Base-by-base conservation (phyloP, 1,284 basidiomycete genomes). In the Stygiomarasmius scandens region DNA sequence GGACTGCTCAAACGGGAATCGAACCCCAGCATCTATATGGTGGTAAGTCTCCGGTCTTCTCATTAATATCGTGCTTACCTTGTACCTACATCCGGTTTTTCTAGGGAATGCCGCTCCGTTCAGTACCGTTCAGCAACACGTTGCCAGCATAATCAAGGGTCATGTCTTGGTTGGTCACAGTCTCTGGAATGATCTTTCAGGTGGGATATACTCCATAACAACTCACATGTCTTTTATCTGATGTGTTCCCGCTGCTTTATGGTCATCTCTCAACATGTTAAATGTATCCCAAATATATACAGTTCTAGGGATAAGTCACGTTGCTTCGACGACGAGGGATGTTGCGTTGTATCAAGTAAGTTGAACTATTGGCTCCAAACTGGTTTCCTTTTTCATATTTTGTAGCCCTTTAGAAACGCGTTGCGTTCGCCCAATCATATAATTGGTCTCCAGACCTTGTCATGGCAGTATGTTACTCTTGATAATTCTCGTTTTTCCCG, bases 261-360 rank as follows among this genome's bases (percentile, higher is more conserved):
- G n/a, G n/a, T n/a, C n/a, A n/a, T n/a, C n/a, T n/a, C n/a, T n/a
- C n/a, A n/a, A n/a, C n/a, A n/a, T n/a, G 32, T 46, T 51, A n/a
- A 54, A 58, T 41, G 62, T 47, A n/a, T n/a, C n/a, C n/a, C n/a
- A n/a, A n/a, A n/a, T 27, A 56, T 52, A 49, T 55, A 36, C 62
- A 90, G 90, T 93, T 20, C 79, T 92, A 52, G 90, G 90, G n/a
- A 85, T 93, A 59, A 86, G 89, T 12, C 90, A 92, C 71, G 82
- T 85, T 23, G 89, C 90, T 10, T 84, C 87, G n/a, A 77, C 80
- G 52, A 92, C 90, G n/a, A 82, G 90, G 55, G 91, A 93, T 64
- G 87, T 91, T 45, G 90, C 85, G 2, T 72, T 93, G 29, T 93
- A 91, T 71, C 83, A 86, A 69, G 80, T 80, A 62, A 43, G 66